Evolutionary conservation across 305 asterid species (phyloP).

Genomic region (Rubia tinctorum): DNA sequence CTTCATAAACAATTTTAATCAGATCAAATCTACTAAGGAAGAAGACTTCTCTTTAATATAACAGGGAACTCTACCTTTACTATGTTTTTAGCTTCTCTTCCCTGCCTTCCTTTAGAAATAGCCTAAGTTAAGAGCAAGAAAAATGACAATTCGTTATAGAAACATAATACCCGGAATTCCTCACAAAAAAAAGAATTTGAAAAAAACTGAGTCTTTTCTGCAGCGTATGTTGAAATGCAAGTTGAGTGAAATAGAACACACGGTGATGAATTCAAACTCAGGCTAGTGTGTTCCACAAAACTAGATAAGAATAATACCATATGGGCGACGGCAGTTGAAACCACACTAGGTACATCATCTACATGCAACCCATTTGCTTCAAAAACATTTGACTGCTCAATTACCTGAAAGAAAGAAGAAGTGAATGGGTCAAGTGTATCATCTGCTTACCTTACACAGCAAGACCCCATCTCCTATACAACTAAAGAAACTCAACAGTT

Average conservation of each 20-base stretch:
- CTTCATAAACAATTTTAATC: slow-evolving; percentile 33
- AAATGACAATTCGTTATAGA: slow-evolving; percentile 4
- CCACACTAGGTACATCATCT: slow-evolving; percentile 47
- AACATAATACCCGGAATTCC: neutral
- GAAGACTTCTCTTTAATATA: neutral
- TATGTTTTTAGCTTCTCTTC: slow-evolving; percentile 81
- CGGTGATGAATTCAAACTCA: neutral
- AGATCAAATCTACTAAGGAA: slow-evolving; percentile 7
- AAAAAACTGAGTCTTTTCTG: neutral
- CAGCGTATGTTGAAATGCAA: neutral
- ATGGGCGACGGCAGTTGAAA: slow-evolving; percentile 81
- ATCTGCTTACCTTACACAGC: neutral
- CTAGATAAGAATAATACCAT: slow-evolving; percentile 47
- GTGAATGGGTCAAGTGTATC: neutral
- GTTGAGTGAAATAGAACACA: neutral
- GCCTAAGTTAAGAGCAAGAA: slow-evolving; percentile 33
- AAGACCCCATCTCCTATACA: neutral
- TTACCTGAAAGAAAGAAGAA: slow-evolving; percentile 38
- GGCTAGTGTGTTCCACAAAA: neutral
- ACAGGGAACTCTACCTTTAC: slow-evolving; percentile 49
- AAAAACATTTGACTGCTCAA: slow-evolving; percentile 69
- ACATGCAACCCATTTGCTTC: slow-evolving; percentile 54
- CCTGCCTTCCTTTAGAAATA: slow-evolving; percentile 86
- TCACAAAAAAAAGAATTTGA: neutral
- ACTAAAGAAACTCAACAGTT: too few relatives aligned